These are phyloP conservation scores for Pouteria glomerata DNA, from an alignment of 148 eudicot genomes.

Conservation along the genomic window DNA sequence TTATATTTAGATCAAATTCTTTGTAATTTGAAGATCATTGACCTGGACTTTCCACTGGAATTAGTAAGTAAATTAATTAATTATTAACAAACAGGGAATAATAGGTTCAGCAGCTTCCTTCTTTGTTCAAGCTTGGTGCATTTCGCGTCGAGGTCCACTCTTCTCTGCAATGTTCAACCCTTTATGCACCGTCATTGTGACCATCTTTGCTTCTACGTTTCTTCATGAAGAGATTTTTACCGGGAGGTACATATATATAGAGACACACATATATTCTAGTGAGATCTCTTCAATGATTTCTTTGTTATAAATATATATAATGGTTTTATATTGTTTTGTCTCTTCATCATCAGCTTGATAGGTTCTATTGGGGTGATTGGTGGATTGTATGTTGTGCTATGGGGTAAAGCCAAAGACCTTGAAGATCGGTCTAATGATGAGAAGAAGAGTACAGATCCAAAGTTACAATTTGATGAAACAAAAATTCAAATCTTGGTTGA, in stretches of 20 bases:
- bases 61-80: no score
- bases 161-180: constrained; percentile 84
- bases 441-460: constrained; percentile 3
- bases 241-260: constrained; percentile 55
- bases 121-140: constrained; percentile 76
- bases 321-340: no score
- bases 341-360: constrained; percentile 51
- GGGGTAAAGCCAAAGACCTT: constrained; percentile 64
- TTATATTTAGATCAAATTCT: neutral
- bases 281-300: no score
- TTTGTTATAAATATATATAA: no score
- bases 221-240: constrained; percentile 57
- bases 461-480: constrained; percentile 10
- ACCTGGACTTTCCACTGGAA: neutral
- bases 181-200: constrained; percentile 52
- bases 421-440: constrained; percentile 17
- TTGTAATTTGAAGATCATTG: neutral
- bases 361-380: constrained; percentile 46
- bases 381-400: constrained; percentile 69
- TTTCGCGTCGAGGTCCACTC: constrained; percentile 61
- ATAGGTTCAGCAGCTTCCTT: constrained; percentile 51
- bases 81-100: constrained; percentile 38
- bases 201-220: constrained; percentile 44
- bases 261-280: no score
- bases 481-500: constrained; percentile 9